Evolutionary conservation across 148 eudicot species (phyloP).

Genomic region (Chenopodium formosanum): DNA sequence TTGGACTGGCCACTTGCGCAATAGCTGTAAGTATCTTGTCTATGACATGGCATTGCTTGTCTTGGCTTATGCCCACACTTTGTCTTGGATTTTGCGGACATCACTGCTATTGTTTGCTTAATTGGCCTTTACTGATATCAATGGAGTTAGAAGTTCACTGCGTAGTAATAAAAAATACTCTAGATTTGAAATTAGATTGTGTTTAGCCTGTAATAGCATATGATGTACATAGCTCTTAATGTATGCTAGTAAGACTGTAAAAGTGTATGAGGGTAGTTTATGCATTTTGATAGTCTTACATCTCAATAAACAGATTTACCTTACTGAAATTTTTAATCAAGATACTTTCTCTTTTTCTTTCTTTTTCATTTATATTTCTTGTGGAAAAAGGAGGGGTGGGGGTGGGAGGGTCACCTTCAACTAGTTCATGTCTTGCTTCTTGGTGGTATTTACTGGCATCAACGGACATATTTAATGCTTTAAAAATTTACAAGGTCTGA

Average conservation of each 20-base stretch:
- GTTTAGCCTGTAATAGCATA: neutral
- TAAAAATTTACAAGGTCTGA: neutral
- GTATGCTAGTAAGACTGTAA: too few species aligned
- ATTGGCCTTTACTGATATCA: neutral
- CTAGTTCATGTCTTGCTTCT: neutral
- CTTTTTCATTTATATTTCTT: too few species aligned
- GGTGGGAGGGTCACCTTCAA: neutral
- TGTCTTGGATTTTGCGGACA: neutral
- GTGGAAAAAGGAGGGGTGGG: too few species aligned
- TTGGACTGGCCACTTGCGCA: conserved; percentile 64
- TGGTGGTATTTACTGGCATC: neutral
- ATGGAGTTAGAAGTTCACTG: neutral
- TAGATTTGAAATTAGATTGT: neutral
- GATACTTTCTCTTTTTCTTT: neutral
- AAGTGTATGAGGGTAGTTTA: neutral
- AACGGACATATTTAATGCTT: neutral
- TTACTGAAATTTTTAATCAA: neutral
- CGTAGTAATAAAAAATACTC: neutral
- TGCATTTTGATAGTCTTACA: neutral
- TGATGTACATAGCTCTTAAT: neutral
- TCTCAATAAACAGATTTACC: neutral
- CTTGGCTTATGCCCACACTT: neutral
- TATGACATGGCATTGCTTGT: conserved; percentile 6
- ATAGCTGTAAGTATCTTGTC: conserved; percentile 49
- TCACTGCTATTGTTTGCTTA: neutral